Base-by-base conservation (phyloP, 495 filamentous ascomycete genomes). In the Wilcoxina mikolae region DNA sequence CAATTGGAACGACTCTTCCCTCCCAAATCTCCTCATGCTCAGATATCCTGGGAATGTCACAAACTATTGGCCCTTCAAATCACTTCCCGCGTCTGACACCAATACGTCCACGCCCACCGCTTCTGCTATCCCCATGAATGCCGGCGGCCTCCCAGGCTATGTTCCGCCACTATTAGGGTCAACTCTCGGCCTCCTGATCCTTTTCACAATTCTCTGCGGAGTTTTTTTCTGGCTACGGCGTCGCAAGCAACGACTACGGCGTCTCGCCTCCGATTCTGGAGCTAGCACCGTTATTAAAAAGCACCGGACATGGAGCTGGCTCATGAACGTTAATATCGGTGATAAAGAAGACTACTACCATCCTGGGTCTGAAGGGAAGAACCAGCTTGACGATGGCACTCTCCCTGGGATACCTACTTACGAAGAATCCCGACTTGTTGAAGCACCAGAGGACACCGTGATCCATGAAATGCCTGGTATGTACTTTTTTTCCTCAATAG, bases 141-240 rank as follows among this genome's bases (percentile, higher is more conserved):
- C 65, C 28, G 58, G 66, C n/a, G 71, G 76, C 3, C 69, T 79
- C n/a, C 81, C 81, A 3, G 65, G 62, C 0, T 86, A 78, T 69
- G 70, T 83, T 1, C 76, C 73, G 0, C 79, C 81, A 1, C 75
- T 86, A 1, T 70, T 87, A 17, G 83, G 81, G 3, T 79, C 82
- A 3, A 73, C 85, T 0, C 68, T 81, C 1, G 81, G 81, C 7
- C 69, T 86, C 1, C 62, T 83, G 28, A 69, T 80, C 48, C 54
- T 85, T 18, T 73, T 74, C 18, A 73, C 73, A 20, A 60, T 77
- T 3, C 69, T 70, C 22, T 72, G 76, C 3, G 66, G 68, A 15
- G 71, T 79, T 47, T 64, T 83, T 2, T 69, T 82, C 11, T 82
- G 72, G 55, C 70, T 78, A 11, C 72, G 74, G 3, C 11, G 27